These are phyloP conservation scores for Trichoderma koningiopsis DNA, from an alignment of 2,329 filamentous ascomycete species.

Conservation along the genomic window DNA sequence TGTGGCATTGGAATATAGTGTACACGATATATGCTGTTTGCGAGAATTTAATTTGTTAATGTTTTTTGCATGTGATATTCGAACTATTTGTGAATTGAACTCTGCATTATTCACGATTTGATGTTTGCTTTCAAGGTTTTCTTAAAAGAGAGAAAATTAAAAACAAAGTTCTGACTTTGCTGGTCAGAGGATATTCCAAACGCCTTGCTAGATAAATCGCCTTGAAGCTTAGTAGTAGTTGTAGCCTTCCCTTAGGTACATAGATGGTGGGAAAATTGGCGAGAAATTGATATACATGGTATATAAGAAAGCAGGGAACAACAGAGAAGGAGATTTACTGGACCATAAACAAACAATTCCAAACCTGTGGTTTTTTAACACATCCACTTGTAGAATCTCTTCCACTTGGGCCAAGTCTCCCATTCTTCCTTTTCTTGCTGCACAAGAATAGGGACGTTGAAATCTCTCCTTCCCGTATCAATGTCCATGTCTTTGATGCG, in stretches of 20 bases:
- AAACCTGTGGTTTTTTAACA: slow-evolving; percentile 51
- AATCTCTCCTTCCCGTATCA: slow-evolving; percentile 79
- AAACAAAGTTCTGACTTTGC: not conserved
- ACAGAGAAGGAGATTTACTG: not conserved
- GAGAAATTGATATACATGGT: not conserved
- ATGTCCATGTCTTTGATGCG: slow-evolving; percentile 78
- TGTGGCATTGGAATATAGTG: not conserved
- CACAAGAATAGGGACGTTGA: slow-evolving; percentile 77
- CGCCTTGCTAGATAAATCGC: slow-evolving; percentile 18
- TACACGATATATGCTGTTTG: slow-evolving; percentile 1
- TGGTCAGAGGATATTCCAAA: not conserved
- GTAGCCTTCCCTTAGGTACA: not conserved
- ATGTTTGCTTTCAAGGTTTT: not conserved
- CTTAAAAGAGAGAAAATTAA: not conserved
- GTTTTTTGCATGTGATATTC: not conserved
- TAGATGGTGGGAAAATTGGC: not conserved
- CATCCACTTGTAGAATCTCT: slow-evolving; percentile 71
- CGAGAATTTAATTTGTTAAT: not conserved
- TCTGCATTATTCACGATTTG: not conserved
- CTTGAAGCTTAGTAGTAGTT: not conserved
- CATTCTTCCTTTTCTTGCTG: slow-evolving; percentile 78
- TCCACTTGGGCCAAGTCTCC: slow-evolving; percentile 73
- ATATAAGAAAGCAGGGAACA: not conserved
- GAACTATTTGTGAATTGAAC: not conserved
- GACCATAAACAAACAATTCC: not conserved